Conservation (phyloP, 179 eudicot species). For the Actinidia polygama region DNA sequence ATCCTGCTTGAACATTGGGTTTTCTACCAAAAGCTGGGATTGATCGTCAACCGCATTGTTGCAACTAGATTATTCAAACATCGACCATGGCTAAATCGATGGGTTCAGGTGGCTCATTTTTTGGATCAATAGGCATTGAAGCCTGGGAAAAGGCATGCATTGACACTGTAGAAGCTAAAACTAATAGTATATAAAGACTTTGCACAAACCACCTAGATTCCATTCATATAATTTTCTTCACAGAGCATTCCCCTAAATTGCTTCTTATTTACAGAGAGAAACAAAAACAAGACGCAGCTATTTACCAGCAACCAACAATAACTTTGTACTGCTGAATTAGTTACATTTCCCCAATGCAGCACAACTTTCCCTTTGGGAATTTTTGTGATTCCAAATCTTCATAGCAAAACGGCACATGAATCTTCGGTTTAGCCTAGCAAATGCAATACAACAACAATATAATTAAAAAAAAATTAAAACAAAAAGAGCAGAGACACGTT, state of each 20-base stretch:
- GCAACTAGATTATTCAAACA: no score
- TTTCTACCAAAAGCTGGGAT: no score
- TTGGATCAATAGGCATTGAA: no score
- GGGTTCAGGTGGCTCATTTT: no score
- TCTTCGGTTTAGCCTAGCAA: conserved; percentile 2
- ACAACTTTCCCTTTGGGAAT: background rate
- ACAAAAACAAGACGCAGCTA: background rate
- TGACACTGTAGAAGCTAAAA: background rate
- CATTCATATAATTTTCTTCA: background rate
- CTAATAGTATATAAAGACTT: background rate
- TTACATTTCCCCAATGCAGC: background rate
- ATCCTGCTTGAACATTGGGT: no score
- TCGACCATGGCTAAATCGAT: no score
- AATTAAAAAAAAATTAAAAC: background rate
- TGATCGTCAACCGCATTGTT: no score
- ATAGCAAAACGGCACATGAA: background rate
- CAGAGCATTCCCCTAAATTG: background rate
- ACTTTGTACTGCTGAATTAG: background rate
- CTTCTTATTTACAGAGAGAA: background rate
- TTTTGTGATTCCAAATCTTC: background rate
- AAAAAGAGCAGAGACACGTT: background rate
- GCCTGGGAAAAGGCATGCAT: no score
- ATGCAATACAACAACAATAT: conserved; percentile 24
- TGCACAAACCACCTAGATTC: background rate
- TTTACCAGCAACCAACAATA: background rate